Base-by-base conservation (phyloP, 371 early-diverging fungal genomes). In the Enterospora canceri region DNA sequence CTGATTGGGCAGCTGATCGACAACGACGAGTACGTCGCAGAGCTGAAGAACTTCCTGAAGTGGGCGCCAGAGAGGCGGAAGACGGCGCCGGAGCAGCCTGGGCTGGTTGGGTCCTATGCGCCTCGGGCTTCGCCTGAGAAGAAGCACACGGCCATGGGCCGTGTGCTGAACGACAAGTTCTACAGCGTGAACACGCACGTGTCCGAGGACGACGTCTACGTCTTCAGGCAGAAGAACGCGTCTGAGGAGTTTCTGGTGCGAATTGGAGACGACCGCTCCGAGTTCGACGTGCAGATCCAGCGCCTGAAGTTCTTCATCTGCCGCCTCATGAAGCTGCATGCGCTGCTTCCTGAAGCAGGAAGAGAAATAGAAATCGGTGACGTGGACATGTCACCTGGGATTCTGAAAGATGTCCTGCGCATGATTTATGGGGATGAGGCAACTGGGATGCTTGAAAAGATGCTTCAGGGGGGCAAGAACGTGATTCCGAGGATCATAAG, bases 211-310 rank as follows among this genome's bases (percentile, higher is more conserved):
- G 88, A 87, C 18, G 89, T 85, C 48, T 93, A 93, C 81, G 85
- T 88, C 49, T 86, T 89, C 53, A 88, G 88, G 76, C 88, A 89
- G 68, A 92, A 92, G 82, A 95, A 89, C 69, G 82, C 82, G 21
- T 91, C 85, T 70, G 96, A 96, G 78, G 98, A 98, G 73, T 87
- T 87, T 16, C 80, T 98, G 77, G 90, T 88, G 82, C 85, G 88
- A 51, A 87, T 89, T 79, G 97, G 95, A 80, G 97, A 97, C 78
- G 97, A 97, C 74, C 85, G 89, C 59, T 95, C 92, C 71, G 99
- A 98, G 71, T 88, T 91, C 81, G 97, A 97, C 75, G 80, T 95
- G 67, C 87, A 91, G 75, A 89, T 96, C 50, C 90, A 93, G 75
- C 87, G 94, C 49, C 89, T 92, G 56, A 74, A 89, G 64, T 86